Evolutionary conservation across 441 rosid species (phyloP), one percentile per base, ranked within the genome.

Genomic region (Mallotus japonicus): DNA sequence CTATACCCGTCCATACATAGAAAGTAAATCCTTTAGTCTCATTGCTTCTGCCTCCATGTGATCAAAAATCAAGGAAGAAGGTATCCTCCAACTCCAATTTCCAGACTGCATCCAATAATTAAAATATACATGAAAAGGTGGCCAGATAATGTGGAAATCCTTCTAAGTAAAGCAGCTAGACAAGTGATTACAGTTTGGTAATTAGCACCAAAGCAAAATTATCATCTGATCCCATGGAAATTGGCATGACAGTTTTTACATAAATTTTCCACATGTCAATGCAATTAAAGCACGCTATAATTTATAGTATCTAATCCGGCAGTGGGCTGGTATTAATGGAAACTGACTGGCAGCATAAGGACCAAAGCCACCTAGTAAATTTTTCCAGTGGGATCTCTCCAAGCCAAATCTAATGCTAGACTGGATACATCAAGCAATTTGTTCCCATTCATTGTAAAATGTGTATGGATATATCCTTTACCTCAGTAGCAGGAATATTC

Each of bases 21-120:
- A 80, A 63, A 92, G 80, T 75, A 94, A 73, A 73, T 84, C 87
- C 71, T 77, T 83, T 12, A 94, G 83, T 71, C 76, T 84, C 17
- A 10, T 40, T 40, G 97, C 90, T 82, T 94, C 92, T 32, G 78
- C 67, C 76, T 89, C 84, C 85, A 95, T 65, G 78, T 50, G 5
- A 78, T 88, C 90, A 69, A 90, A 95, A 83, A 87, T 87, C 78
- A 67, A 71, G 20, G 90, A 80, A 82, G 79, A 81, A 11, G 95
- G 95, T 47, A 94, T 76, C 86, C 97, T 87, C 99, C 99, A 94
- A 65, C 92, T 71, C 97, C 99, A 94, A 73, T 94, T 94, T 72
- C 97, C 97, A 57, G 68, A 82, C 97, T 94, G 86, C 71, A 77
- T 53, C 71, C 55, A 42, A 24, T 49, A 14, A 46, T 61, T 55